Percentiles rank a stretch among this genome's conserved stretches.
Conservation (phyloP, 78 protist species). For the Dictyostelium intermedium region DNA sequence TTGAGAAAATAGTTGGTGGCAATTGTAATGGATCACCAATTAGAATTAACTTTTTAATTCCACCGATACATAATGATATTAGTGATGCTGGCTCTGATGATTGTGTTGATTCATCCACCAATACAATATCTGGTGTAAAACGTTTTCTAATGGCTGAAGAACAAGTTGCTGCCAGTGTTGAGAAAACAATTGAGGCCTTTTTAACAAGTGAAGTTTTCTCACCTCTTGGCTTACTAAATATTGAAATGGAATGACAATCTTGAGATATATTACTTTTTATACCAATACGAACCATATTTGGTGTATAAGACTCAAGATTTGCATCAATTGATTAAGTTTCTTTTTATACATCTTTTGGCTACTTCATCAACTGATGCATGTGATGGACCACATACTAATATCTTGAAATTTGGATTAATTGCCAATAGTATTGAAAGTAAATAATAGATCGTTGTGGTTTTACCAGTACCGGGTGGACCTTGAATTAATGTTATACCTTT, state of each 20-base stretch:
- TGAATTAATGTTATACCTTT: slow-evolving; percentile 26
- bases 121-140: slow-evolving; percentile 20
- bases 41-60: not conserved
- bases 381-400: slow-evolving; percentile 89
- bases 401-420: not conserved
- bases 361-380: slow-evolving; percentile 93
- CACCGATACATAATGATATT: slow-evolving; percentile 48
- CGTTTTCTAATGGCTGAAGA: not conserved
- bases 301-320: not conserved
- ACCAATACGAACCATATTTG: slow-evolving; percentile 69
- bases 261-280: not conserved
- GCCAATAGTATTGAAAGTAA: not conserved
- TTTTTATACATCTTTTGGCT: slow-evolving; percentile 59
- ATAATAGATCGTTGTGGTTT: slow-evolving; percentile 9
- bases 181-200: slow-evolving; percentile 26
- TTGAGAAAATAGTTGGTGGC: slow-evolving; percentile 23
- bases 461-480: slow-evolving; percentile 79
- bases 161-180: slow-evolving; percentile 78
- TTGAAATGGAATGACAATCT: slow-evolving; percentile 12
- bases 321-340: too few species aligned
- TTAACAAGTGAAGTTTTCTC: not conserved
- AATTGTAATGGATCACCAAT: slow-evolving; percentile 33
- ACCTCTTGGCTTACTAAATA: not conserved
- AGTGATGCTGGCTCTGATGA: slow-evolving; percentile 81
- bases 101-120: slow-evolving; percentile 92